phyloP scores from a whole-genome alignment of 768 basidiomycete genomes.

The Russula emetica region DNA sequence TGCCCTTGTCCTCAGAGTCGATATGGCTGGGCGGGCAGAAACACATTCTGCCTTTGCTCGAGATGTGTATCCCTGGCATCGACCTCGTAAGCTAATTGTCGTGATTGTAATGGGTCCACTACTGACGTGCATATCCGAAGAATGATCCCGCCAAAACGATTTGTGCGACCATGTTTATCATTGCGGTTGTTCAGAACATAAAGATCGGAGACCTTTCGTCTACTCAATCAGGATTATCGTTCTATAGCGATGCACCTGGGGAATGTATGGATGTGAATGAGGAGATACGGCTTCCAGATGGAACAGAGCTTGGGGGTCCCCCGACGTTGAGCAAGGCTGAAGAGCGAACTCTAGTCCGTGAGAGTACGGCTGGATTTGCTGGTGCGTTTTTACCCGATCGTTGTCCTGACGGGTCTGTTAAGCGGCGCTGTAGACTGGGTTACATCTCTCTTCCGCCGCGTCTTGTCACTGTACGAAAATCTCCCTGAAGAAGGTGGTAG shows the following conservation, averaged over 20 bases:
- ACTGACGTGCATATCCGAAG: conserved; percentile 36
- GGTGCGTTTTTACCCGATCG: conserved; percentile 40
- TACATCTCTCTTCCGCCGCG: conserved; percentile 66
- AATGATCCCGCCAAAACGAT: conserved; percentile 80
- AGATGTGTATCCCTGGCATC: conserved; percentile 86
- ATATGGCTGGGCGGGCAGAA: conserved; percentile 85
- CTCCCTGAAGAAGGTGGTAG: conserved; percentile 92
- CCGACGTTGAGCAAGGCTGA: conserved; percentile 54
- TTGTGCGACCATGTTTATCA: conserved; percentile 75
- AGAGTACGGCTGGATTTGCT: conserved; percentile 75
- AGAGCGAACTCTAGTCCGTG: conserved; percentile 66
- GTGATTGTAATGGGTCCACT: background rate
- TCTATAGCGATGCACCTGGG: conserved; percentile 50
- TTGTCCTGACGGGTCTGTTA: background rate
- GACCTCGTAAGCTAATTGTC: conserved; percentile 57
- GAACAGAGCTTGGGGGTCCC: conserved; percentile 41
- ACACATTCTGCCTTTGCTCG: conserved; percentile 81
- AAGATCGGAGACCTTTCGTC: conserved; percentile 74
- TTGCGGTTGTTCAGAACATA: conserved; percentile 66
- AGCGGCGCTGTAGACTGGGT: conserved; percentile 61
- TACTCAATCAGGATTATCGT: conserved; percentile 51
- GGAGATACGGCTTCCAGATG: conserved; percentile 48
- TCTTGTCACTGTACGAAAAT: conserved; percentile 83
- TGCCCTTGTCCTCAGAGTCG: conserved; percentile 70
- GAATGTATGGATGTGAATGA: conserved; percentile 55